Evolutionary conservation across 2,329 filamentous ascomycete genomes (phyloP).

Genomic region (Venturia aucupariae): DNA sequence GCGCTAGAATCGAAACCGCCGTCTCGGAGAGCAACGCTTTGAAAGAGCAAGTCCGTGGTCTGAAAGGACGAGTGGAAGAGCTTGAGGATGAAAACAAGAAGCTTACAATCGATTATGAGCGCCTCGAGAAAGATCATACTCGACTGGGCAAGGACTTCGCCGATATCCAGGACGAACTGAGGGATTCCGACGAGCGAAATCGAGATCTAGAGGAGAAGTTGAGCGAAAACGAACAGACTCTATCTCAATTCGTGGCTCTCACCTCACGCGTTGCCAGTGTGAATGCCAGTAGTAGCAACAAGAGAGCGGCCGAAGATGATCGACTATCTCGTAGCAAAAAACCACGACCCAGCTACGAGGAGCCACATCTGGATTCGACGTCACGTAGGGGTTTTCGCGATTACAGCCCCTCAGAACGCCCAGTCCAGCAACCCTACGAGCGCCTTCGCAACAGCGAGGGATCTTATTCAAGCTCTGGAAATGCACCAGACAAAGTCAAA

Average conservation of each 20-base stretch:
- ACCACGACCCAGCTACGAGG: neutral
- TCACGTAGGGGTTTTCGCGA: neutral
- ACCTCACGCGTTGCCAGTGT: neutral
- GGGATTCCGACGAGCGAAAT: neutral
- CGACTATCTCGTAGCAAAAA: neutral
- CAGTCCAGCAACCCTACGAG: neutral
- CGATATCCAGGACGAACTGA: neutral
- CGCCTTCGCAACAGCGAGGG: neutral
- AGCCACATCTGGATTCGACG: neutral
- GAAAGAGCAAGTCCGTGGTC: neutral
- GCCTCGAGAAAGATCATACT: neutral
- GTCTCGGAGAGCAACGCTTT: neutral
- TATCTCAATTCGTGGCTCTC: slow-evolving; percentile 1
- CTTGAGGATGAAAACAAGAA: slow-evolving; percentile 6
- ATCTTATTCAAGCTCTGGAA: neutral
- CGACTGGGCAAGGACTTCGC: neutral
- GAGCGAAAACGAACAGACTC: neutral
- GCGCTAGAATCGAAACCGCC: neutral
- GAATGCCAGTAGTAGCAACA: neutral
- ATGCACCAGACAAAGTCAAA: neutral
- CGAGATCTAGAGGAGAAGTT: neutral
- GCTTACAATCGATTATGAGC: neutral
- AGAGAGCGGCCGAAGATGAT: neutral
- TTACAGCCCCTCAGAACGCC: neutral
- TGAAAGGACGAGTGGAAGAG: neutral